Evolutionary conservation across 768 basidiomycete genomes (phyloP), one percentile per base, ranked within the genome.

Genomic region (Mycena olivaceomarginata): DNA sequence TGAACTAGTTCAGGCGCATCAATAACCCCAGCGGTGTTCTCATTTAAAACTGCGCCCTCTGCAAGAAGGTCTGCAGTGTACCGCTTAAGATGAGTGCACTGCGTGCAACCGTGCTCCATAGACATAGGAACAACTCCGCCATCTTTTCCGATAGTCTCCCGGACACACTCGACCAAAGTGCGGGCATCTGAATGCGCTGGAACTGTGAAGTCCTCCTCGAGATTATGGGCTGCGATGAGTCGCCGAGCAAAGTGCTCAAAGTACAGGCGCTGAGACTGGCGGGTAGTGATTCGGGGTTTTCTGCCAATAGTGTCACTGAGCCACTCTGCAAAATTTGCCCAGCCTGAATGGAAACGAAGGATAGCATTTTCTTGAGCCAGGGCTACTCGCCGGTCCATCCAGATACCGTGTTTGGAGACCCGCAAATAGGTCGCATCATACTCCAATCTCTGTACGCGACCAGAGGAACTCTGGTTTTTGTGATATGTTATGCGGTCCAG

Each of bases 271-370:
- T 82, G 78, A 5, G 80, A 78, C 59, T 84, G 84, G 15, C 78
- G 74, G 16, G 40, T n/a, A 13, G 82, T 82, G 13, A 84, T 57
- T 31, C 56, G 41, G 31, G 31, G 25, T 43, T 7, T 41, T 7
- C n/a, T 22, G 25, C 37, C 68, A 20, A 31, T 59, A 9, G 56
- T 70, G n/a, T 80, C 81, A 60, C 83, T 85, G 13, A 84, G 43
- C 72, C 77, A 83, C 2, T 79, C 69, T 7, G 84, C 77, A 73
- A 83, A 83, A 66, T 82, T 83, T 2, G 82, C 82, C 81, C 82
- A 84, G 20, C 83, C 81, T 11, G 78, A 69, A 45, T 82, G 81
- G 62, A 82, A 82, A 0, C 77, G 77, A 41, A 79, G 67, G 12
- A 82, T 41, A 15, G 82, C 79, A 9, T 72, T 68, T 68, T 83